These are phyloP conservation scores for Aspergillus oerlinghausenensis DNA, from an alignment of 2,329 filamentous ascomycete genomes.

Conservation along the genomic window DNA sequence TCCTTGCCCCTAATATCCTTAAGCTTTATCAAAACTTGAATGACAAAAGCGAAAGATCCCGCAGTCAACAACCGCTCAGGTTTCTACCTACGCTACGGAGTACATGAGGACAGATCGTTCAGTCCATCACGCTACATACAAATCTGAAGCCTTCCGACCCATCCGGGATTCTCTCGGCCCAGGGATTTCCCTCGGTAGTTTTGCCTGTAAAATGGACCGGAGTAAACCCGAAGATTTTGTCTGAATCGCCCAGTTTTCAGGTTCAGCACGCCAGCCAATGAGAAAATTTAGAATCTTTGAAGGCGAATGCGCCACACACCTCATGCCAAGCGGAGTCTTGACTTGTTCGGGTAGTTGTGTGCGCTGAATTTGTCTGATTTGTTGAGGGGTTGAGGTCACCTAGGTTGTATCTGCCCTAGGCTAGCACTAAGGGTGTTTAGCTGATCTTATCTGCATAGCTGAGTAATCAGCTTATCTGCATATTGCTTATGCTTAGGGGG, in stretches of 20 bases:
- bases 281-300: not conserved
- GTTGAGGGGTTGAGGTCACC: not conserved
- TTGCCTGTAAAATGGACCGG: constrained; percentile 13
- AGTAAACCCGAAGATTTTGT: constrained; percentile 18
- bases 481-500: not conserved
- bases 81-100: not conserved
- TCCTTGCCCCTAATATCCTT: not conserved
- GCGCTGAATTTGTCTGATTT: not conserved
- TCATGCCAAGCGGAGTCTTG: constrained; percentile 4
- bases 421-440: not conserved
- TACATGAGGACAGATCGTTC: not conserved
- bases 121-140: no score
- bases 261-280: constrained; percentile 3
- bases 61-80: no score
- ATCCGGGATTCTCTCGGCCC: constrained; percentile 9
- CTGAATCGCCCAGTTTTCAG: constrained; percentile 20
- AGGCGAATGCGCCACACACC: constrained; percentile 6
- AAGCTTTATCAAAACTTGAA: not conserved
- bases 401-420: no score
- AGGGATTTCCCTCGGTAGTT: constrained; percentile 16
- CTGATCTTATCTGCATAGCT: not conserved
- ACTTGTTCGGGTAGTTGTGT: not conserved
- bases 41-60: not conserved
- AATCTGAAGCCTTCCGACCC: not conserved
- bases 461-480: not conserved